Base-by-base conservation (phyloP, 768 basidiomycete species). In the Podaxis sp. region DNA sequence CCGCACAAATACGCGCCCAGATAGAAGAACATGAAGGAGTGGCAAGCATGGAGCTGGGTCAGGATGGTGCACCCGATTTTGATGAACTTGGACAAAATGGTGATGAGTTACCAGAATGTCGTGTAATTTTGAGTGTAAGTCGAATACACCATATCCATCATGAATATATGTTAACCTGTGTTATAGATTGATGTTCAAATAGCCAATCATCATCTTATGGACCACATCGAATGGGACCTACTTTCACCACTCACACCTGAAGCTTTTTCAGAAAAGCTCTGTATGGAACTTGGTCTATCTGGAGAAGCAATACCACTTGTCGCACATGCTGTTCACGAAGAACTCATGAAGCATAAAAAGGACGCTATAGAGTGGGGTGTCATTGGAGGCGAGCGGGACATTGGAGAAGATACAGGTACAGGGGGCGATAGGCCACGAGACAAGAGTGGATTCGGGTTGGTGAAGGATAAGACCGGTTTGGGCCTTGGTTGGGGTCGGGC, bases 171-270 rank as follows among this genome's bases (percentile, higher is more conserved):
- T 51, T 59, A 12, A 52, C 24, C 22, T 19, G 2, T 57, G 2
- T 43, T 64, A n/a, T 74, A 97, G 94, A 93, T 99, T 71, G 97
- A 99, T 76, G 94, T 98, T 25, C 97, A 99, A 73, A 90, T 99
- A 70, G 93, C 89, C 24, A 91, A 89, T 52, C 82, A 94, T 71
- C 94, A 96, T 73, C 82, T 99, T 1, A 80, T 91, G 61, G 97
- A 99, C 76, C 92, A 95, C 70, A 94, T 99, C 66, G 97, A 99
- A 75, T 99, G 96, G 96, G 96, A 99, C 74, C 83, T 98, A n/a
- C 85, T 92, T 51, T 96, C 96, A 3, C 84, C 90, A 3, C 82
- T 98, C 40, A 96, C 94, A 0, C 96, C 96, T 1, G 91, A 96
- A 71, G 80, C 77, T 0, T 98, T 98, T 69, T 85, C 96, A 0